These are phyloP conservation scores for Russula dissimulans DNA, from an alignment of 768 basidiomycete genomes.

Conservation along the genomic window DNA sequence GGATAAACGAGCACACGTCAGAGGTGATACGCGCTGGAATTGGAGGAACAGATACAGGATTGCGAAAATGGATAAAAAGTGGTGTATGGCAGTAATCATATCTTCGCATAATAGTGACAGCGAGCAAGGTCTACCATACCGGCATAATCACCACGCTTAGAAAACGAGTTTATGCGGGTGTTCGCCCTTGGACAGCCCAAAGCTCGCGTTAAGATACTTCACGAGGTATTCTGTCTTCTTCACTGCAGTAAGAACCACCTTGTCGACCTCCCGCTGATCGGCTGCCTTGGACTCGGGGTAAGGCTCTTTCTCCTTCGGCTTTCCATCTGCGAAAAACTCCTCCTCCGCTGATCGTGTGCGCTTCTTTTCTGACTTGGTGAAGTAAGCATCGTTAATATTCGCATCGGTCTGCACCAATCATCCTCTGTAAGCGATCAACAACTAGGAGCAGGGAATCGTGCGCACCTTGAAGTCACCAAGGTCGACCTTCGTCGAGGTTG, in stretches of 20 bases:
- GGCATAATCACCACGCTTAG: slow-evolving; percentile 31
- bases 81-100: slow-evolving; percentile 19
- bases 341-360: slow-evolving; percentile 77
- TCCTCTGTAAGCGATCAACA: background rate
- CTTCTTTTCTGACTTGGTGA: slow-evolving; percentile 69
- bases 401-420: slow-evolving; percentile 53
- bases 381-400: slow-evolving; percentile 92
- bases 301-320: slow-evolving; percentile 80
- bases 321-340: slow-evolving; percentile 94
- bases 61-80: slow-evolving; percentile 12
- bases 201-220: slow-evolving; percentile 89
- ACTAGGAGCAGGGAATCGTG: slow-evolving; percentile 17
- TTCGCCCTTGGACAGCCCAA: slow-evolving; percentile 95
- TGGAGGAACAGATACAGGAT: slow-evolving; percentile 12
- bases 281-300: slow-evolving; percentile 80
- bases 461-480: slow-evolving; percentile 64
- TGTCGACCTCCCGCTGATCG: slow-evolving; percentile 87
- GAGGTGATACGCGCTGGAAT: background rate
- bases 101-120: slow-evolving; percentile 15
- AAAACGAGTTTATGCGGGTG: slow-evolving; percentile 92
- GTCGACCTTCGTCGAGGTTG: slow-evolving; percentile 92
- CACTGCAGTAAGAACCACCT: slow-evolving; percentile 67
- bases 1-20: background rate
- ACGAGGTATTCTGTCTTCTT: slow-evolving; percentile 85
- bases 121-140: slow-evolving; percentile 16